A percentile compares a stretch with the other conserved stretches of the same genome.
Evolutionary conservation across 441 rosid genomes (phyloP).

Genomic region (Pelargonium fulgidum): DNA sequence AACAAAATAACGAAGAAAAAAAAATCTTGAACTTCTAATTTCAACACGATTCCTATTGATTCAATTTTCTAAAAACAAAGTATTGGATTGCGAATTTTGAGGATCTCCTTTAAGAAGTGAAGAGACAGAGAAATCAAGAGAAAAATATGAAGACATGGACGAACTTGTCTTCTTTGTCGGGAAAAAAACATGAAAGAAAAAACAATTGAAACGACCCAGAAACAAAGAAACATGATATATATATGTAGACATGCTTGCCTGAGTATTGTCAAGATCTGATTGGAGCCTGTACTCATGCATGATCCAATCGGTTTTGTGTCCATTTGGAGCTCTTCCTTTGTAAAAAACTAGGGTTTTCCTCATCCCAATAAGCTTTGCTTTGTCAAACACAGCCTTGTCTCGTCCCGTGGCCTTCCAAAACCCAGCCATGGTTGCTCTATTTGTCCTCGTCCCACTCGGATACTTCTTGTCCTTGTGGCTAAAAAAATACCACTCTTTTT

Average conservation of each 20-base stretch:
- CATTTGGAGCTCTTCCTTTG: conserved; percentile 88
- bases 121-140: neutral
- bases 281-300: conserved; percentile 91
- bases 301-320: conserved; percentile 84
- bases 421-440: conserved; percentile 80
- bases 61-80: too few relatives aligned
- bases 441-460: conserved; percentile 82
- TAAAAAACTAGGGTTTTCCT: conserved; percentile 88
- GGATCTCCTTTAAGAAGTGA: neutral
- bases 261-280: conserved; percentile 49
- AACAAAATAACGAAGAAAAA: too few relatives aligned
- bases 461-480: conserved; percentile 89
- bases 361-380: conserved; percentile 74
- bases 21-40: too few relatives aligned
- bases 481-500: conserved; percentile 90
- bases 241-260: conserved; percentile 34
- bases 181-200: neutral
- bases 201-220: neutral
- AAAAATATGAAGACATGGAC: too few relatives aligned
- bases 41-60: too few relatives aligned
- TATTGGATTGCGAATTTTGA: too few relatives aligned
- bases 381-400: conserved; percentile 79
- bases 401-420: conserved; percentile 97
- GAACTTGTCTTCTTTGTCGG: too few relatives aligned
- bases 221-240: too few relatives aligned